Percentiles rank a stretch among this genome's conserved stretches.
These are phyloP conservation scores for Dichotomocladium elegans DNA, from an alignment of 371 early-diverging fungal genomes.

Conservation along the genomic window DNA sequence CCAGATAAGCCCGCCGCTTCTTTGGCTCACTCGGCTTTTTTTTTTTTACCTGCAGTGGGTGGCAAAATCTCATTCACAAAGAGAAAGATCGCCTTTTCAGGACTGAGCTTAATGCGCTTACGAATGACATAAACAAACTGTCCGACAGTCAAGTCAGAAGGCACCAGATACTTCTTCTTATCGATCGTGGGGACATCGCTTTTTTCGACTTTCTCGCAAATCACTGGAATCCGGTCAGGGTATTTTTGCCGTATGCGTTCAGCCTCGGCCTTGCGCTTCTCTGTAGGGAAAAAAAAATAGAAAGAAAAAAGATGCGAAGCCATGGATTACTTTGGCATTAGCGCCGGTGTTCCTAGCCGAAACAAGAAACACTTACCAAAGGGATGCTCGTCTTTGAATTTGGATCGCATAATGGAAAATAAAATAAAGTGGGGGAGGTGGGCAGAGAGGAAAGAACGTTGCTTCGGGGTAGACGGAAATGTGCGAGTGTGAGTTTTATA, in stretches of 20 bases:
- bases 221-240: constrained; percentile 95
- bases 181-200: constrained; percentile 93
- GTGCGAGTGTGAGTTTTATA: no score
- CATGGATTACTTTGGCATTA: no score
- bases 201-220: constrained; percentile 96
- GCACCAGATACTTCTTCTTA: constrained; percentile 97
- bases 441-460: no score
- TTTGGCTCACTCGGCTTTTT: neutral
- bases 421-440: no score
- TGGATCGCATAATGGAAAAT: constrained; percentile 76
- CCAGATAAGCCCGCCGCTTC: neutral
- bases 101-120: constrained; percentile 88
- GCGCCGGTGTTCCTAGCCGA: neutral
- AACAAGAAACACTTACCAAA: constrained; percentile 67
- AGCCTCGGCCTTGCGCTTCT: constrained; percentile 94
- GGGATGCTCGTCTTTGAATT: constrained; percentile 95
- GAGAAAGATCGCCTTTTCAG: constrained; percentile 97
- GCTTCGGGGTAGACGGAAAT: no score
- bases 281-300: constrained; percentile 41
- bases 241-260: constrained; percentile 95
- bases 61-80: constrained; percentile 96
- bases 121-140: constrained; percentile 97
- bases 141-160: constrained; percentile 95
- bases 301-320: neutral
- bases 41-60: constrained; percentile 65